Percentiles rank a stretch among this genome's conserved stretches.
These are phyloP conservation scores for Paracamarosporium sp. DNA, from an alignment of 2,329 filamentous ascomycete genomes.

Conservation along the genomic window DNA sequence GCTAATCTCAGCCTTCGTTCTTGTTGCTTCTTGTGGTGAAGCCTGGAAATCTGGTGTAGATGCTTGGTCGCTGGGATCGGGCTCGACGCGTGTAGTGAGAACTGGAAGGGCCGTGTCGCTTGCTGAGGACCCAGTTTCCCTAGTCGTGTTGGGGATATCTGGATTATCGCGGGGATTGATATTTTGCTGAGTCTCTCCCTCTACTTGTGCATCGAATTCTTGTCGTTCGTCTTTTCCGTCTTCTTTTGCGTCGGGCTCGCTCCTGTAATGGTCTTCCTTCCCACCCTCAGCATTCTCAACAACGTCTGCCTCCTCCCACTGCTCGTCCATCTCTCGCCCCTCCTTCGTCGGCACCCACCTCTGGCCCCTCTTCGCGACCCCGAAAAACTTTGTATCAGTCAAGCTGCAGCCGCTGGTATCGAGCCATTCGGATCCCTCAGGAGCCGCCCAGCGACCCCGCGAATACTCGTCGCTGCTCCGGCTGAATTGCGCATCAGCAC, in stretches of 20 bases:
- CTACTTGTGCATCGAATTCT: not conserved
- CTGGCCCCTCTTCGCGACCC: slow-evolving; percentile 27
- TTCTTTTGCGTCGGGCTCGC: not conserved
- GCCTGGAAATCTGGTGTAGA: not conserved
- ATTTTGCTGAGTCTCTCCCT: not conserved
- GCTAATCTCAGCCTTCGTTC: not conserved
- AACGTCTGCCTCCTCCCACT: slow-evolving; percentile 7
- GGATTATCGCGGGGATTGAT: not conserved
- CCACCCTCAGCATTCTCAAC: not conserved
- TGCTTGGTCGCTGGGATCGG: not conserved
- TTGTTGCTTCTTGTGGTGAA: not conserved
- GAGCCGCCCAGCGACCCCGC: slow-evolving; percentile 33
- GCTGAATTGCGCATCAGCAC: slow-evolving; percentile 8
- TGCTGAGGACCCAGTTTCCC: not conserved
- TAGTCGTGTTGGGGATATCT: not conserved
- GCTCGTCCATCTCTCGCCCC: slow-evolving; percentile 19
- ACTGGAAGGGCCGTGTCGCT: not conserved
- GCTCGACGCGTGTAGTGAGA: not conserved
- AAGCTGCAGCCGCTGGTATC: slow-evolving; percentile 34
- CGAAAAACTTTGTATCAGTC: slow-evolving; percentile 30
- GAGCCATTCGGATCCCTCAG: slow-evolving; percentile 29
- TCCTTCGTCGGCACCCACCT: slow-evolving; percentile 28
- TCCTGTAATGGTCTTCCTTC: not conserved
- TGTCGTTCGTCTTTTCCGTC: not conserved
- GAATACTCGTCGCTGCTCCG: slow-evolving; percentile 28